These are phyloP conservation scores for Pseudogymnoascus sp. DNA, from an alignment of 2,329 filamentous ascomycete species.

Conservation along the genomic window DNA sequence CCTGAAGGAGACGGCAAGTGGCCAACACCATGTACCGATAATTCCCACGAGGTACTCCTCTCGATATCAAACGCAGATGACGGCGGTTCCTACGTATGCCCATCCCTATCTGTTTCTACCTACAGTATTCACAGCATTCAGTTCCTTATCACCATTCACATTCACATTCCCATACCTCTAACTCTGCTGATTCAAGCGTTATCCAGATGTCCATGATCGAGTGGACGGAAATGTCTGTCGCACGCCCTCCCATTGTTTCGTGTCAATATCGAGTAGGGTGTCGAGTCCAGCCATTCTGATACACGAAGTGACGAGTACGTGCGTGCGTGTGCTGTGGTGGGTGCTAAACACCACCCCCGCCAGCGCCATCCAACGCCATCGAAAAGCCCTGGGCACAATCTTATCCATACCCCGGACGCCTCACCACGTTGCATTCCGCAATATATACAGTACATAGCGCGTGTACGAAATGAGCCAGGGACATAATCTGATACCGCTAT, in stretches of 20 bases:
- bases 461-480: background rate
- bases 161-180: background rate
- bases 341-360: background rate
- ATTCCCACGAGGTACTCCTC: background rate
- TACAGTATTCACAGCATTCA: background rate
- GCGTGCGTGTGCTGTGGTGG: background rate
- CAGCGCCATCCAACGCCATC: background rate
- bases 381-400: background rate
- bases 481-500: background rate
- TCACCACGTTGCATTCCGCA: background rate
- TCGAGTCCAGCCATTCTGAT: background rate
- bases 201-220: background rate
- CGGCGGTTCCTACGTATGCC: background rate
- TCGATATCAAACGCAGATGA: background rate
- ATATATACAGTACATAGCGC: background rate
- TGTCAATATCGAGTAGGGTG: background rate
- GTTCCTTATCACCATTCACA: background rate
- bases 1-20: background rate
- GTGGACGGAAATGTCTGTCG: background rate
- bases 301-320: background rate
- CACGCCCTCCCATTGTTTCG: constrained; percentile 1
- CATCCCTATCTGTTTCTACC: background rate
- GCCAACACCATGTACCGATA: background rate
- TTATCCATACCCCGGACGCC: background rate
- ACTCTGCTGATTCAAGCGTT: background rate